phyloP scores from a whole-genome alignment of 2,329 filamentous ascomycete genomes.

The Amylocarpus encephaloides region DNA sequence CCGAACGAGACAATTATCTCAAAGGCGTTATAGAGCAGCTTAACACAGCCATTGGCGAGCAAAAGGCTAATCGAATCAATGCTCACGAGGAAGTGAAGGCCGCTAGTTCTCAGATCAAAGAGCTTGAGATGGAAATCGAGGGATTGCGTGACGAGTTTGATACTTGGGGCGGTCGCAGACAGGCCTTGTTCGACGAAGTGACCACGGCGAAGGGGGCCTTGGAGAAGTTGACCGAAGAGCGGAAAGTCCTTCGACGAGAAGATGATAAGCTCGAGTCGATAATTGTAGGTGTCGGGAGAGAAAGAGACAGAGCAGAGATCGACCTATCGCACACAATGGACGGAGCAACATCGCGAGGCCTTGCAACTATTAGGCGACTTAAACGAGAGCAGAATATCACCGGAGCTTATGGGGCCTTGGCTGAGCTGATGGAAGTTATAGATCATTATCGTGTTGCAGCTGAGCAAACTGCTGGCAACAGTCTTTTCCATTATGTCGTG shows the following conservation, averaged over 20 bases:
- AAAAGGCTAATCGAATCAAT: slow-evolving; percentile 79
- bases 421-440: slow-evolving; percentile 82
- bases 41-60: slow-evolving; percentile 66
- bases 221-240: slow-evolving; percentile 76
- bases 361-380: slow-evolving; percentile 79
- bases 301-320: slow-evolving; percentile 71
- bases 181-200: slow-evolving; percentile 65
- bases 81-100: slow-evolving; percentile 74
- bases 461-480: slow-evolving; percentile 87
- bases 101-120: slow-evolving; percentile 63
- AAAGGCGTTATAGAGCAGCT: slow-evolving; percentile 75
- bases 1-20: slow-evolving; percentile 79
- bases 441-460: slow-evolving; percentile 83
- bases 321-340: slow-evolving; percentile 83
- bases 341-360: slow-evolving; percentile 74
- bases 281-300: slow-evolving; percentile 66
- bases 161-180: slow-evolving; percentile 69
- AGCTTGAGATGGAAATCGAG: slow-evolving; percentile 66
- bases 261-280: slow-evolving; percentile 80
- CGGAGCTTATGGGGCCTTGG: slow-evolving; percentile 86
- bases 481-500: slow-evolving; percentile 92
- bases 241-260: slow-evolving; percentile 81
- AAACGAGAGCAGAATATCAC: slow-evolving; percentile 73
- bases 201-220: slow-evolving; percentile 71
- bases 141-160: slow-evolving; percentile 67